phyloP scores from a whole-genome alignment of 805 yeast genomes.

The Yamadazyma sp. region DNA sequence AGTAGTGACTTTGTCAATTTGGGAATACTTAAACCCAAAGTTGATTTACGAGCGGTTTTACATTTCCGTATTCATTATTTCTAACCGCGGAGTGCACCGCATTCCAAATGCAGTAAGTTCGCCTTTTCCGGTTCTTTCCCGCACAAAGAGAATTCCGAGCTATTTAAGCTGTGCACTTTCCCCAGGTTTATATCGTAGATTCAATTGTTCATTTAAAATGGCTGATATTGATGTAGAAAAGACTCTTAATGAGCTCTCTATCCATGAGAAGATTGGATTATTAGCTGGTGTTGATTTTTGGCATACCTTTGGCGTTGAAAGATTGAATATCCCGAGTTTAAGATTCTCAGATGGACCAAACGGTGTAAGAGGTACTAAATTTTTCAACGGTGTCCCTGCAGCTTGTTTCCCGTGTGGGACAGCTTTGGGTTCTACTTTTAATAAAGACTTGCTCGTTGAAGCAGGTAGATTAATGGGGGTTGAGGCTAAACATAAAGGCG shows the following conservation, averaged over 20 bases:
- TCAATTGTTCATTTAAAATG: conserved; percentile 10
- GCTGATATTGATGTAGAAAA: conserved; percentile 22
- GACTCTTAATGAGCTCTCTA: conserved; percentile 23
- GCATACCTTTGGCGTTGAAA: conserved; percentile 45
- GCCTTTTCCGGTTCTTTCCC: not conserved
- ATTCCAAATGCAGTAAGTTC: not conserved
- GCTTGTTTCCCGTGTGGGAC: conserved; percentile 66
- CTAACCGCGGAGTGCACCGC: too few relatives aligned
- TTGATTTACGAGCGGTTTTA: too few relatives aligned
- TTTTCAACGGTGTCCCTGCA: conserved; percentile 51
- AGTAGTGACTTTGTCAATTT: too few relatives aligned
- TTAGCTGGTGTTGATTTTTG: conserved; percentile 46
- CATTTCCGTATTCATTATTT: too few relatives aligned
- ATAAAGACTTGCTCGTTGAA: conserved; percentile 45
- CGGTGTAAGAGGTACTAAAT: conserved; percentile 61
- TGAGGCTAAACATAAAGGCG: conserved; percentile 56
- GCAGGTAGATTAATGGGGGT: conserved; percentile 54
- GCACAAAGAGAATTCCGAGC: not conserved
- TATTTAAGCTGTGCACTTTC: not conserved
- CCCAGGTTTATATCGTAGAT: not conserved
- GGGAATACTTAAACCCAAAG: too few relatives aligned
- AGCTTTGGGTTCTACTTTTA: conserved; percentile 56
- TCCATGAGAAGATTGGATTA: conserved; percentile 33
- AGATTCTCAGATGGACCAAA: conserved; percentile 61
- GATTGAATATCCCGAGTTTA: conserved; percentile 47